Base-by-base conservation (phyloP, 2,329 filamentous ascomycete species). In the Teratosphaeria destructans region DNA sequence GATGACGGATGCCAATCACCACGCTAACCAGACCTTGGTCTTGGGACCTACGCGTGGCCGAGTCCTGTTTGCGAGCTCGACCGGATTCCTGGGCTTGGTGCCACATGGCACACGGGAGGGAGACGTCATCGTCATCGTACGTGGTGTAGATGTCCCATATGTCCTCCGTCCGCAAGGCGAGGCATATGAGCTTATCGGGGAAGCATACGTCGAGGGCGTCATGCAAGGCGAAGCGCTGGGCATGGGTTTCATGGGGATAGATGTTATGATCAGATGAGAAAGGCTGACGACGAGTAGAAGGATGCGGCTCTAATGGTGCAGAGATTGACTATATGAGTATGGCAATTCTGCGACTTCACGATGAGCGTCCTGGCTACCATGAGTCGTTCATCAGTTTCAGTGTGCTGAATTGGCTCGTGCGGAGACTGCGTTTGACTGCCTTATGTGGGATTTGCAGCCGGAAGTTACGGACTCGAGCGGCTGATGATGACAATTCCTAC, bases 121-220 rank as follows among this genome's bases (percentile, higher is more conserved):
- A 11, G 69, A 71, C 62, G 57, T 69, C 11, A 59, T 71, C 1
- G 69, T 68, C 52, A 62, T 70, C 11, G 57, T 68, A 10, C 56
- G 69, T 3, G 69, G 68, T 2, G 62, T 62, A 0, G 62, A 64
- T 47, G 64, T 69, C 27, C 68, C 68, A 10, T 69, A 60, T 57
- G 57, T 70, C 0, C 59, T 71, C 16, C 57, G 68, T 34, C 60
- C 59, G 34, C 59, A 61, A 12, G 60, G 59, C 19, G 59, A 61
- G 14, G 61, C 59, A 3, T 70, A 67, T 43, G 65, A 65, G 27
- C 59, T 71, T 52, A 65, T 71, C 34, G 70, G 70, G 10, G 69
- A 73, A 55, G 69, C 67, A 1, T 72, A 71, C 59, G 66, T 72
- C 11, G 68, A 72, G 53, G 71, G 70, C 5, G 63, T 71, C 16